Base-by-base conservation (phyloP, 2,329 filamentous ascomycete genomes). In the Colletotrichum eleusines region DNA sequence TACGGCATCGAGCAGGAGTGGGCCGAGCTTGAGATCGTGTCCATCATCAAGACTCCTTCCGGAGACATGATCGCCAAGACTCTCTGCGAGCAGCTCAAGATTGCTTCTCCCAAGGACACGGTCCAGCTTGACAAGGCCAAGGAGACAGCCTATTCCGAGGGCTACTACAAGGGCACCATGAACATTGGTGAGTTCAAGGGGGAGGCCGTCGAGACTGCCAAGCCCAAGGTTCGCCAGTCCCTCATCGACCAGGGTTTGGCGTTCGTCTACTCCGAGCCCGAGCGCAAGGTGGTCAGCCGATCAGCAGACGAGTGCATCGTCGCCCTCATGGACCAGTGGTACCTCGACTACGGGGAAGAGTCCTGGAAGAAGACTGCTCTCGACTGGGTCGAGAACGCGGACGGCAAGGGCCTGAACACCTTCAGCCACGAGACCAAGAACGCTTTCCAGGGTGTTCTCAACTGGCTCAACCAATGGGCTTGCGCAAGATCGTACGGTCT, bases 1-100 rank as follows among this genome's bases (percentile, higher is more conserved):
- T 97, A 99, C 81, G 92, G 93, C 62, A 98, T 99, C 79, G 88
- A 97, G 84, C 96, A 97, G 83, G 94, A 97, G 80, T 99, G 96
- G 96, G 94, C 93, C 4, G 93, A 97, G 78, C 85, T 95, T 65
- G 94, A 98, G 74, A 95, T 98, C 66, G 80, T 94, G 72, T 94
- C 96, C 63, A 92, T 99, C 76, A 97, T 97, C 74, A 87, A 94
- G 69, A 98, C 96, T 0, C 95, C 95, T 0, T 97, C 95, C 77
- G 94, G 94, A 64, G 91, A 97, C 76, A 86, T 97, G 70, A 92
- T 92, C 59, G 96, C 96, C 0, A 91, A 92, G 74, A 88, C 90
- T 76, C 85, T 99, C 70, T 92, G 97, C 64, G 94, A 98, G 85
- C 90, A 96, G 81, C 87, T 98, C 80, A 98, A 98, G 87, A 99